Evolutionary conservation across 768 basidiomycete species (phyloP).

Genomic region (Xerocomellus amylosporus): DNA sequence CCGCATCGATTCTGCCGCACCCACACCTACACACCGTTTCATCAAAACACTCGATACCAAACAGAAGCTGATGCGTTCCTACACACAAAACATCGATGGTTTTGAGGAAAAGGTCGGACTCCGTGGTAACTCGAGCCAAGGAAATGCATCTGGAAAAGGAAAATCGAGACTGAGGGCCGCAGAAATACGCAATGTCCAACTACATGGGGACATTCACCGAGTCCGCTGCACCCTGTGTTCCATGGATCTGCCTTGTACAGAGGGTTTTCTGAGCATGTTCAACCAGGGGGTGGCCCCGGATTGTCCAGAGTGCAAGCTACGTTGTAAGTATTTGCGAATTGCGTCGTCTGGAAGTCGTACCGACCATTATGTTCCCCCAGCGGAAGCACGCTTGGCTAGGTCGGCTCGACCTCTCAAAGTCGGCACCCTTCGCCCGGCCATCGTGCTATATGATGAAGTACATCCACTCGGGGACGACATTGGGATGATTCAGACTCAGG

Average conservation of each 20-base stretch:
- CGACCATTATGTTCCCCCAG: conserved; percentile 37
- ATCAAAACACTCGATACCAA: conserved; percentile 80
- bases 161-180: conserved; percentile 65
- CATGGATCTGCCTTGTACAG: conserved; percentile 67
- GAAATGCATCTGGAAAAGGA: conserved; percentile 53
- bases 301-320: conserved; percentile 80
- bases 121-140: conserved; percentile 58
- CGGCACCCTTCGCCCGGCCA: conserved; percentile 87
- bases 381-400: conserved; percentile 75
- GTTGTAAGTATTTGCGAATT: conserved; percentile 56
- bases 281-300: conserved; percentile 69
- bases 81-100: conserved; percentile 98
- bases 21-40: conserved; percentile 86
- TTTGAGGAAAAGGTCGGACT: conserved; percentile 82
- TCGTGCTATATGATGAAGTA: conserved; percentile 93
- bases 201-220: conserved; percentile 92
- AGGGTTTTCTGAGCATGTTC: conserved; percentile 63
- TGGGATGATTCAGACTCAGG: conserved; percentile 71
- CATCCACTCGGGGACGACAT: conserved; percentile 94
- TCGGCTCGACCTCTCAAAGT: conserved; percentile 75
- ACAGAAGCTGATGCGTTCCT: conserved; percentile 82
- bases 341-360: not conserved
- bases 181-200: conserved; percentile 84
- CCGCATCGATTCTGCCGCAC: conserved; percentile 74
- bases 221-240: conserved; percentile 88